Conservation (phyloP, 768 basidiomycete species). For the Podaxis sp. region DNA sequence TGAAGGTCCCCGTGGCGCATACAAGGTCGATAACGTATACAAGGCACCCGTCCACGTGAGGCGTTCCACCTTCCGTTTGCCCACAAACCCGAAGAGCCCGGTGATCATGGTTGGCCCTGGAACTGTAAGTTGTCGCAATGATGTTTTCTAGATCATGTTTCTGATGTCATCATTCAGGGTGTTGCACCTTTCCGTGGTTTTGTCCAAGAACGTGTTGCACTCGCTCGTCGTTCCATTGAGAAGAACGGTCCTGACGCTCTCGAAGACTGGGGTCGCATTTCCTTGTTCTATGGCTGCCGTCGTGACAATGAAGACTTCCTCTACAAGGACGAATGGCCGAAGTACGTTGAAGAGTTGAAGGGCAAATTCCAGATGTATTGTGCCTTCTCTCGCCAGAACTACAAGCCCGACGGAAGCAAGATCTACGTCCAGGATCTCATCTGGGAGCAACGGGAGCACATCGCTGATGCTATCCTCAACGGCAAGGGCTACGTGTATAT, state of each 20-base stretch:
- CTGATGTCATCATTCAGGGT: conserved; percentile 54
- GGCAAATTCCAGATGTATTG: conserved; percentile 89
- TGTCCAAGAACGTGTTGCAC: conserved; percentile 95
- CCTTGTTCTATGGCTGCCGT: conserved; percentile 96
- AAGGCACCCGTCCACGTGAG: conserved; percentile 94
- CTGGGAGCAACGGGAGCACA: conserved; percentile 80
- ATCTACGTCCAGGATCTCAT: conserved; percentile 99
- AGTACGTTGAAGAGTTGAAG: conserved; percentile 80
- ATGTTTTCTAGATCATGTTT: conserved; percentile 4
- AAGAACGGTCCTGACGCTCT: conserved; percentile 95
- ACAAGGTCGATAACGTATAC: conserved; percentile 68
- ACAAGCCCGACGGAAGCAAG: conserved; percentile 89
- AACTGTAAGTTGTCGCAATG: conserved; percentile 61
- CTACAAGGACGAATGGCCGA: conserved; percentile 94
- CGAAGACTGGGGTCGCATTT: conserved; percentile 92
- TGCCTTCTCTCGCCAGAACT: conserved; percentile 92
- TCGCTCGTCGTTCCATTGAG: conserved; percentile 91
- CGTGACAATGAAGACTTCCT: conserved; percentile 87
- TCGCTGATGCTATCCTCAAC: conserved; percentile 87
- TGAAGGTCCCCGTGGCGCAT: conserved; percentile 86
- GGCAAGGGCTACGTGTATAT: conserved; percentile 98
- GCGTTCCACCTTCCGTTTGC: conserved; percentile 94
- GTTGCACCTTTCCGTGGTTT: conserved; percentile 99
- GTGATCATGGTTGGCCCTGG: conserved; percentile 99
- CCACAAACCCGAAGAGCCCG: conserved; percentile 97